These are phyloP conservation scores for Claviceps sp. DNA, from an alignment of 2,329 filamentous ascomycete genomes.

Conservation along the genomic window DNA sequence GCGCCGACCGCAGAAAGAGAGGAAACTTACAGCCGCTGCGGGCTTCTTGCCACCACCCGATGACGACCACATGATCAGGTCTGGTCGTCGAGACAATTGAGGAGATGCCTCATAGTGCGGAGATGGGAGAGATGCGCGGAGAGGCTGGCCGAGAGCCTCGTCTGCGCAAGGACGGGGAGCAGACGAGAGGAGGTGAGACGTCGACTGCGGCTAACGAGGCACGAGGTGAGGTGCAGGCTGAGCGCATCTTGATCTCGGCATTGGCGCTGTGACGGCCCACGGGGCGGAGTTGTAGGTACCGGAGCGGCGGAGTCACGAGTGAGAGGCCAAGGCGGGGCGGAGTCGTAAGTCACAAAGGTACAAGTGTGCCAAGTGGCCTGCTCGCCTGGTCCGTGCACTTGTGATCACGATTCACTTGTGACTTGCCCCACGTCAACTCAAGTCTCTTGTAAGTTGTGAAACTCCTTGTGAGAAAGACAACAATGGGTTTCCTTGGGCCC, in stretches of 20 bases:
- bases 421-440: too few relatives aligned
- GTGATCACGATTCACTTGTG: too few relatives aligned
- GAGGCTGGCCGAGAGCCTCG: constrained; percentile 13
- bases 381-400: too few relatives aligned
- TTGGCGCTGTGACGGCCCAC: neutral
- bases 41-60: constrained; percentile 56
- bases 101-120: constrained; percentile 19
- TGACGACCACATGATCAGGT: constrained; percentile 47
- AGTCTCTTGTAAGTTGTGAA: too few relatives aligned
- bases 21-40: constrained; percentile 49
- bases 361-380: too few relatives aligned
- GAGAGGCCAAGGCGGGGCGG: too few relatives aligned
- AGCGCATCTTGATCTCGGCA: neutral
- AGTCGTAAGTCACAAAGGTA: too few relatives aligned
- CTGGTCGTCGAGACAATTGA: constrained; percentile 13
- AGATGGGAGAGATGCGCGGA: constrained; percentile 8
- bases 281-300: too few relatives aligned
- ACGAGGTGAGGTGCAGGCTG: too few relatives aligned
- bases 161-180: constrained; percentile 3
- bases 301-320: too few relatives aligned
- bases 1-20: neutral
- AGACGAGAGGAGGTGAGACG: neutral
- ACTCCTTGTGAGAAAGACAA: too few relatives aligned
- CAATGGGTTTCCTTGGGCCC: too few relatives aligned
- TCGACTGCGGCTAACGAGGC: neutral